Evolutionary conservation across 2,329 filamentous ascomycete species (phyloP).

Genomic region (Thermoascus crustaceus): DNA sequence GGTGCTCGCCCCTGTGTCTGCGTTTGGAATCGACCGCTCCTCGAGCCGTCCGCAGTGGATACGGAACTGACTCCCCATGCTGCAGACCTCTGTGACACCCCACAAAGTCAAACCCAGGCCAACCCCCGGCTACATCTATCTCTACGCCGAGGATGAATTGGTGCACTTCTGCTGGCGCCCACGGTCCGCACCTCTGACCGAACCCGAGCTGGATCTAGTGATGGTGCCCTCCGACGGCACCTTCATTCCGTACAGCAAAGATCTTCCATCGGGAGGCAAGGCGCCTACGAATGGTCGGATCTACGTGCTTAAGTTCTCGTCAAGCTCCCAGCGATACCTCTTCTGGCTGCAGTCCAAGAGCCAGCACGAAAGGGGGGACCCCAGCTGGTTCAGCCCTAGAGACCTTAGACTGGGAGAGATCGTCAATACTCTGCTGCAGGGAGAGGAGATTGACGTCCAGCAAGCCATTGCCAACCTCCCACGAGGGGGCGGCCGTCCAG

Average conservation of each 20-base stretch:
- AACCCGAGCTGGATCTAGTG: slow-evolving; percentile 78
- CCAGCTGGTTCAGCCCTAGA: slow-evolving; percentile 72
- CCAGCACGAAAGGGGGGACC: slow-evolving; percentile 62
- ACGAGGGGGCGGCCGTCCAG: slow-evolving; percentile 41
- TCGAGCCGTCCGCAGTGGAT: neutral
- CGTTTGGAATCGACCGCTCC: slow-evolving; percentile 4
- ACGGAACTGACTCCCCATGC: slow-evolving; percentile 9
- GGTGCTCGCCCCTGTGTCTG: slow-evolving; percentile 28
- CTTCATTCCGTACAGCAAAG: slow-evolving; percentile 75
- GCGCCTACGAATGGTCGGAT: slow-evolving; percentile 72
- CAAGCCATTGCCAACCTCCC: slow-evolving; percentile 60
- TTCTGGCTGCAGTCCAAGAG: slow-evolving; percentile 96
- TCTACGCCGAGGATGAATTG: slow-evolving; percentile 89
- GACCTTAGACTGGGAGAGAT: slow-evolving; percentile 84
- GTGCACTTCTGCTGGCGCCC: slow-evolving; percentile 97
- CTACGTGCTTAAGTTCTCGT: slow-evolving; percentile 87
- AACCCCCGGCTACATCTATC: slow-evolving; percentile 79
- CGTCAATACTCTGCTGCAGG: slow-evolving; percentile 75
- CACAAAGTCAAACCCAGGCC: slow-evolving; percentile 65
- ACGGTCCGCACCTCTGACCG: slow-evolving; percentile 59
- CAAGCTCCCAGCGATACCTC: slow-evolving; percentile 80
- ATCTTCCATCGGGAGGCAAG: slow-evolving; percentile 55
- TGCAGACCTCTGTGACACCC: slow-evolving; percentile 49
- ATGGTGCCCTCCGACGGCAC: slow-evolving; percentile 87
- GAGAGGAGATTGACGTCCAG: slow-evolving; percentile 75